A percentile compares a stretch with the other conserved stretches of the same genome.
These are phyloP conservation scores for Talaromyces borbonicus DNA, from an alignment of 495 filamentous ascomycete species.

Conservation along the genomic window DNA sequence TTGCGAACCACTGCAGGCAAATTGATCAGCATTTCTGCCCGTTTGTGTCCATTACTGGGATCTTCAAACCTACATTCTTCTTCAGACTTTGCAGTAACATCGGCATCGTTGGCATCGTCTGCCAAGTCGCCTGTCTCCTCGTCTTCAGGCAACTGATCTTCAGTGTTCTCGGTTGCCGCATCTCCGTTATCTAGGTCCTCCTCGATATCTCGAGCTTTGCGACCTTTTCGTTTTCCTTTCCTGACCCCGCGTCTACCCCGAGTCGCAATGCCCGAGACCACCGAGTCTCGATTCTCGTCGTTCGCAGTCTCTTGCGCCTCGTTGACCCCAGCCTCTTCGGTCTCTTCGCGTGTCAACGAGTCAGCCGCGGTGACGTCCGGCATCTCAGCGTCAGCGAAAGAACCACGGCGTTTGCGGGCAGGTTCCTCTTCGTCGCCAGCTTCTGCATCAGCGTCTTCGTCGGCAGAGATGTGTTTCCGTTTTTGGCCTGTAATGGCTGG, in stretches of 20 bases:
- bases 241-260: slow-evolving; percentile 29
- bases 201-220: slow-evolving; percentile 28
- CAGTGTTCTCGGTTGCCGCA: slow-evolving; percentile 19
- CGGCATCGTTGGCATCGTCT: slow-evolving; percentile 33
- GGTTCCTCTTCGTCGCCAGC: slow-evolving; percentile 31
- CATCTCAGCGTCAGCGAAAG: slow-evolving; percentile 34
- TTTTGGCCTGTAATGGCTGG: slow-evolving; percentile 31
- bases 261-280: slow-evolving; percentile 18
- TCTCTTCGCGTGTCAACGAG: slow-evolving; percentile 20
- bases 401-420: slow-evolving; percentile 34
- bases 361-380: slow-evolving; percentile 26
- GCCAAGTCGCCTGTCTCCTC: slow-evolving; percentile 33
- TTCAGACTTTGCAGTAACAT: slow-evolving; percentile 28
- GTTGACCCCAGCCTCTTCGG: slow-evolving; percentile 28
- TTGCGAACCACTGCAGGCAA: slow-evolving; percentile 57
- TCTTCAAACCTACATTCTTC: slow-evolving; percentile 61
- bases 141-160: slow-evolving; percentile 35
- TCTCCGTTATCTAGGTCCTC: slow-evolving; percentile 25
- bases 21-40: slow-evolving; percentile 1
- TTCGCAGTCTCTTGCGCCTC: slow-evolving; percentile 24
- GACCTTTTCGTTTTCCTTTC: slow-evolving; percentile 38
- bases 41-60: not conserved
- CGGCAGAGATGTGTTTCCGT: slow-evolving; percentile 36
- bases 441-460: slow-evolving; percentile 32
- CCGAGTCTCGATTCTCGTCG: slow-evolving; percentile 30